Percentiles rank a stretch among this genome's conserved stretches.
Conservation (phyloP, 495 filamentous ascomycete genomes). For the Trypethelium eluteriae region DNA sequence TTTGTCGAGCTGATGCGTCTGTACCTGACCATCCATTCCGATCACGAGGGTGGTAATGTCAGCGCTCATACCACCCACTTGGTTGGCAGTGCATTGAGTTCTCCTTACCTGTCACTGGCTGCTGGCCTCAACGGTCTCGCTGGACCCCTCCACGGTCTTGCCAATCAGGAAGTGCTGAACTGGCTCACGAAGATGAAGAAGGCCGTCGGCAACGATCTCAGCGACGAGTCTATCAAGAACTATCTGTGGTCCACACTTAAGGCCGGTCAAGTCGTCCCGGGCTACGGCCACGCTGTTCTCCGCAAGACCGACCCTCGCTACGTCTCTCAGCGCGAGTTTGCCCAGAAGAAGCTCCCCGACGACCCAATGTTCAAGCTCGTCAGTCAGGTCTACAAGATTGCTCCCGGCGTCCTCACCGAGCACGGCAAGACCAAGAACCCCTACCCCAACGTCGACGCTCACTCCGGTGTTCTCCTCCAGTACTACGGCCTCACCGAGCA, state of each 20-base stretch:
- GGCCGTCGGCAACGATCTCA: slow-evolving; percentile 82
- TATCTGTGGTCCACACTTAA: slow-evolving; percentile 98
- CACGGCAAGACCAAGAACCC: slow-evolving; percentile 99
- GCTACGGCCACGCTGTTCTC: slow-evolving; percentile 97
- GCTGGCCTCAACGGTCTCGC: slow-evolving; percentile 96
- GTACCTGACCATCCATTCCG: slow-evolving; percentile 98
- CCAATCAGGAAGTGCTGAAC: slow-evolving; percentile 98
- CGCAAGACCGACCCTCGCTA: slow-evolving; percentile 99
- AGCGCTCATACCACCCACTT: slow-evolving; percentile 96
- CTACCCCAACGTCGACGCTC: slow-evolving; percentile 64
- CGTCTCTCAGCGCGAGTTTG: slow-evolving; percentile 93
- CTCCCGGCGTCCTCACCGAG: slow-evolving; percentile 92
- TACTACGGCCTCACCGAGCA: slow-evolving; percentile 98
- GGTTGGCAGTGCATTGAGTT: slow-evolving; percentile 93
- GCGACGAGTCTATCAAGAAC: slow-evolving; percentile 89
- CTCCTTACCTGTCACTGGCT: slow-evolving; percentile 89
- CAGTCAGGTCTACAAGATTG: slow-evolving; percentile 99
- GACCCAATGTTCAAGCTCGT: slow-evolving; percentile 99
- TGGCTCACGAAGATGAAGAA: slow-evolving; percentile 99
- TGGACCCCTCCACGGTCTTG: slow-evolving; percentile 95
- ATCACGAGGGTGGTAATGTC: slow-evolving; percentile 96
- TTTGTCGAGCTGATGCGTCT: slow-evolving; percentile 97
- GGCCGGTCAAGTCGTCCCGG: slow-evolving; percentile 87
- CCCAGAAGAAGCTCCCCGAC: slow-evolving; percentile 81
- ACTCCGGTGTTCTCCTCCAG: slow-evolving; percentile 97